Evolutionary conservation across 352 stramenopile species (phyloP).

Genomic region (Phytopythium aichiense): DNA sequence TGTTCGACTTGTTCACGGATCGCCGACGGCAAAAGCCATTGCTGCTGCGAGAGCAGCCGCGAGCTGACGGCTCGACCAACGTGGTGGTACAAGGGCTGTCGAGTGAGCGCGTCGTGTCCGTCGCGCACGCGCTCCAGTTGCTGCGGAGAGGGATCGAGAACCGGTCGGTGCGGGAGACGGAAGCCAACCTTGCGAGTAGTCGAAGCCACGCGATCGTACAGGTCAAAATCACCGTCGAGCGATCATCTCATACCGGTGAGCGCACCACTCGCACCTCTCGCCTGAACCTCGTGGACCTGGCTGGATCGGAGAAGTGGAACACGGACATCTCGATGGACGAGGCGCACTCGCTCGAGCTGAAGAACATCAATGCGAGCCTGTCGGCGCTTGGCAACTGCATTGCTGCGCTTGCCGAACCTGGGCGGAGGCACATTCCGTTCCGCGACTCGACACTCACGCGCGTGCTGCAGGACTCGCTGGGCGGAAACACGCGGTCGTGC

Average conservation of each 20-base stretch:
- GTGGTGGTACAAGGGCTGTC: slow-evolving; percentile 63
- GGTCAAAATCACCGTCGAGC: slow-evolving; percentile 62
- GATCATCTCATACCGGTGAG: neutral
- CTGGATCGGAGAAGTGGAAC: slow-evolving; percentile 84
- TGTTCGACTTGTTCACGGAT: slow-evolving; percentile 88
- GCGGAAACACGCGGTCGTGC: slow-evolving; percentile 66
- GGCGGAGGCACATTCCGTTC: slow-evolving; percentile 90
- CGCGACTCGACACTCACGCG: slow-evolving; percentile 87
- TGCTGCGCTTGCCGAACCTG: slow-evolving; percentile 65
- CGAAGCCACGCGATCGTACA: slow-evolving; percentile 92
- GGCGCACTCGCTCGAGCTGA: slow-evolving; percentile 70
- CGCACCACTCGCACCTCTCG: slow-evolving; percentile 26
- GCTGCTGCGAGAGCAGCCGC: slow-evolving; percentile 59
- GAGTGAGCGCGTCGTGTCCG: slow-evolving; percentile 31
- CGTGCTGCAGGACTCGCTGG: slow-evolving; percentile 82
- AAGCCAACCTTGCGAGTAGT: slow-evolving; percentile 84
- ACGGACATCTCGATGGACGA: slow-evolving; percentile 71
- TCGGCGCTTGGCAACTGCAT: slow-evolving; percentile 92
- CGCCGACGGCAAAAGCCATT: slow-evolving; percentile 62
- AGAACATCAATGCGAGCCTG: slow-evolving; percentile 90
- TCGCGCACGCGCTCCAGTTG: slow-evolving; percentile 51
- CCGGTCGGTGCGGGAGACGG: slow-evolving; percentile 75
- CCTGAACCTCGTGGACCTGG: slow-evolving; percentile 78
- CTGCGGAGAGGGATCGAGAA: slow-evolving; percentile 47
- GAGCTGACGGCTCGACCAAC: slow-evolving; percentile 40